Percentiles rank a stretch among this genome's conserved stretches.
phyloP scores from a whole-genome alignment of 2,329 filamentous ascomycete species.

The Clarireedia monteithiana region DNA sequence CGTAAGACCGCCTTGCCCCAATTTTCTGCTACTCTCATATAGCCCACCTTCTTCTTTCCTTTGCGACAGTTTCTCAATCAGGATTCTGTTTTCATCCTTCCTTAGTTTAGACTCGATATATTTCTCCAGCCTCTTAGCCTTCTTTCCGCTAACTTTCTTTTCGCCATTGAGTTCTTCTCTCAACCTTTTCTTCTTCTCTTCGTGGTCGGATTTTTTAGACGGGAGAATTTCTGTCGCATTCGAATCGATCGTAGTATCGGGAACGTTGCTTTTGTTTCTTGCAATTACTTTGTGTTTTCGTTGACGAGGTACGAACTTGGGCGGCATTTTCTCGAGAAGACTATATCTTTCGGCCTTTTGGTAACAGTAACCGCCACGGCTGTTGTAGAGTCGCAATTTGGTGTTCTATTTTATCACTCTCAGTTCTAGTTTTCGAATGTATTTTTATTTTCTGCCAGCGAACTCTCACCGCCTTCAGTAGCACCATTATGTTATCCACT shows the following conservation, averaged over 20 bases:
- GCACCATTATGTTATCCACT: no score
- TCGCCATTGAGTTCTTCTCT: conserved; percentile 45
- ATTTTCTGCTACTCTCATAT: conserved; percentile 67
- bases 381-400: background rate
- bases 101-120: conserved; percentile 83
- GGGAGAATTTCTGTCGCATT: conserved; percentile 48
- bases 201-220: conserved; percentile 37
- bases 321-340: conserved; percentile 11
- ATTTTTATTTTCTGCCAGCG: no score
- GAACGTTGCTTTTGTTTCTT: conserved; percentile 43
- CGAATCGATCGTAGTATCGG: conserved; percentile 37
- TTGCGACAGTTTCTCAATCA: conserved; percentile 75
- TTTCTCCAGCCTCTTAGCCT: conserved; percentile 59
- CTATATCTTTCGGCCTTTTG: no score
- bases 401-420: background rate
- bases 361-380: no score
- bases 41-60: conserved; percentile 75
- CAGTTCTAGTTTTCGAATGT: no score
- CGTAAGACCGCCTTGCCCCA: conserved; percentile 65
- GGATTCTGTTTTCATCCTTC: conserved; percentile 82
- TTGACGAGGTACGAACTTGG: conserved; percentile 53
- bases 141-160: conserved; percentile 53
- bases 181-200: conserved; percentile 47
- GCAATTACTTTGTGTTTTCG: conserved; percentile 63
- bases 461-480: no score